A percentile compares a stretch with the other conserved stretches of the same genome.
Evolutionary conservation across 169 alveolate genomes (phyloP).

Genomic region (Theileria orientalis): DNA sequence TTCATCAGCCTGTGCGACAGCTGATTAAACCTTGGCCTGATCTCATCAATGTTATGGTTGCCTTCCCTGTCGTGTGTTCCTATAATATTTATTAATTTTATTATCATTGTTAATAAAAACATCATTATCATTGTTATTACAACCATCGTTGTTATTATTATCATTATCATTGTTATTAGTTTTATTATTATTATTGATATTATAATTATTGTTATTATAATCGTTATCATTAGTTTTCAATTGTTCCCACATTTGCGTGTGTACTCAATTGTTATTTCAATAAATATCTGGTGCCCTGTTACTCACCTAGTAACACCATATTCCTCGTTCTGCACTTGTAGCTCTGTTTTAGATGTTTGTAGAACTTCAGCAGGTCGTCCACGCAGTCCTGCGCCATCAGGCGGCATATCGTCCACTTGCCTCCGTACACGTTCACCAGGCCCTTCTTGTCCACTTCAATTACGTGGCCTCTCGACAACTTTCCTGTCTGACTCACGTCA

Average conservation of each 20-base stretch:
- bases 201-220: no score
- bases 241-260: no score
- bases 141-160: no score
- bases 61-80: conserved; percentile 71
- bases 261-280: no score
- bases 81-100: conserved; percentile 1
- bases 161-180: no score
- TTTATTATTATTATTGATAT: no score
- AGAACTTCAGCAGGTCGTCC: conserved; percentile 58
- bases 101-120: no score
- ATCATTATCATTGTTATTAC: no score
- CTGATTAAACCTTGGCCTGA: conserved; percentile 66
- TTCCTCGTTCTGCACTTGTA: conserved; percentile 71
- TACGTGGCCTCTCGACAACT: conserved; percentile 87
- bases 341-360: conserved; percentile 55
- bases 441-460: conserved; percentile 83
- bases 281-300: no score
- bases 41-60: conserved; percentile 52
- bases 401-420: conserved; percentile 94
- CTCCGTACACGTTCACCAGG: conserved; percentile 89
- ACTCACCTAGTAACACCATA: conserved; percentile 48
- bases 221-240: no score
- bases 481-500: conserved; percentile 70
- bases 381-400: conserved; percentile 89
- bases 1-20: conserved; percentile 53